phyloP scores from a whole-genome alignment of 1,284 basidiomycete genomes.

The Austroboletus niveus region DNA sequence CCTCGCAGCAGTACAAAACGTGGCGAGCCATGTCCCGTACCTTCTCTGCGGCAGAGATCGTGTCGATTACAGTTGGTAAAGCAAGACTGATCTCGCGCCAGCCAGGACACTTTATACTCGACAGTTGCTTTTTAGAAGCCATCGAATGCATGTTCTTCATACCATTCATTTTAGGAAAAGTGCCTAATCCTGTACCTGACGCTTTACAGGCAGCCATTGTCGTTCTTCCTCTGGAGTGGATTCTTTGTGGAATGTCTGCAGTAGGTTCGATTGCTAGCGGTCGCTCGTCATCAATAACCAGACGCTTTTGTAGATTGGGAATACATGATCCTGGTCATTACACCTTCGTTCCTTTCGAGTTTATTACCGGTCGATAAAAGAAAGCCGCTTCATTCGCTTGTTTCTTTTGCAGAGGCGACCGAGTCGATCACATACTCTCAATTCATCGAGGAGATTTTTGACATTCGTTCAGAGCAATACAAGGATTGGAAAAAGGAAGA shows the following conservation, averaged over 20 bases:
- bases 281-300: background rate
- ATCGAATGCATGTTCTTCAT: slow-evolving; percentile 25
- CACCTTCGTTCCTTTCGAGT: background rate
- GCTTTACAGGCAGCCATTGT: slow-evolving; percentile 17
- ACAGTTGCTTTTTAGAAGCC: slow-evolving; percentile 22
- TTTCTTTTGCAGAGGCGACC: slow-evolving; percentile 8
- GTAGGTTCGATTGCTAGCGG: slow-evolving; percentile 13
- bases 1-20: slow-evolving; percentile 5
- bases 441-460: slow-evolving; percentile 29
- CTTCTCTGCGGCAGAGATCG: slow-evolving; percentile 5
- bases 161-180: background rate
- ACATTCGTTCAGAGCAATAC: slow-evolving; percentile 26
- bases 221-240: slow-evolving; percentile 1
- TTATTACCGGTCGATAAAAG: slow-evolving; percentile 8
- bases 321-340: slow-evolving; percentile 12
- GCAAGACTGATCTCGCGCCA: background rate
- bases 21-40: slow-evolving; percentile 9
- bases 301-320: slow-evolving; percentile 19
- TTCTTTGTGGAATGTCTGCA: slow-evolving; percentile 31
- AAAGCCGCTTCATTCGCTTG: slow-evolving; percentile 8
- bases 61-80: background rate
- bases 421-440: slow-evolving; percentile 12
- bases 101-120: slow-evolving; percentile 23
- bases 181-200: background rate
- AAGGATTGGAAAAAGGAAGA: slow-evolving; percentile 32